Conservation (phyloP, 208 protist species). For the Lotmaria passim region DNA sequence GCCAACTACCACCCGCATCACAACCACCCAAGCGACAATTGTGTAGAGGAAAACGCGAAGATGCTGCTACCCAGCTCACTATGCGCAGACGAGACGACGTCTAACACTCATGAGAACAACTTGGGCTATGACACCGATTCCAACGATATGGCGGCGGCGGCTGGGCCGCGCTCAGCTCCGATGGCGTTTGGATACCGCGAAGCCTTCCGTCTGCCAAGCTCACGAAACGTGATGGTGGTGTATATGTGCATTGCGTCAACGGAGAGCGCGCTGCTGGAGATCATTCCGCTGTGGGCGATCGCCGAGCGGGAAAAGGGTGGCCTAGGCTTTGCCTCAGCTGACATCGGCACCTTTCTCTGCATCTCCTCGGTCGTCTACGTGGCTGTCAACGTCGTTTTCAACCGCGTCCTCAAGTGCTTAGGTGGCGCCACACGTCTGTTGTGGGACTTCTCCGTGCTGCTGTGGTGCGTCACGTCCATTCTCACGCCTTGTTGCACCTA, state of each 20-base stretch:
- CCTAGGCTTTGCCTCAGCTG: slow-evolving; percentile 36
- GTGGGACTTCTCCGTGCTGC: slow-evolving; percentile 36
- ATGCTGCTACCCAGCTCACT: too few species aligned
- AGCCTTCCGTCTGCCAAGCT: slow-evolving; percentile 38
- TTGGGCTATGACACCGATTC: background rate
- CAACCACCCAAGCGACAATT: too few species aligned
- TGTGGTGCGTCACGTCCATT: slow-evolving; percentile 35
- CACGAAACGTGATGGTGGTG: slow-evolving; percentile 49
- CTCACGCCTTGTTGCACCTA: slow-evolving; percentile 38
- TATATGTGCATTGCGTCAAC: slow-evolving; percentile 68
- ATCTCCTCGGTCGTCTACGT: slow-evolving; percentile 52
- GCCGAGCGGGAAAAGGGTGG: slow-evolving; percentile 51
- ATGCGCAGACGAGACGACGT: too few species aligned
- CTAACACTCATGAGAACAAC: too few species aligned
- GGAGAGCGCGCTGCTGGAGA: slow-evolving; percentile 56
- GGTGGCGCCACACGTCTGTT: slow-evolving; percentile 30
- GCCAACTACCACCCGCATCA: too few species aligned
- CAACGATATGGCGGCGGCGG: background rate
- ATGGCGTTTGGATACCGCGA: slow-evolving; percentile 59
- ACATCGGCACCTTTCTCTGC: slow-evolving; percentile 59
- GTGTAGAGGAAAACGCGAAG: too few species aligned
- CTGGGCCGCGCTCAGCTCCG: background rate
- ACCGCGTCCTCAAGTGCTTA: slow-evolving; percentile 21
- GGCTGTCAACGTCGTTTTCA: slow-evolving; percentile 54
- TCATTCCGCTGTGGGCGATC: slow-evolving; percentile 68